Percentiles rank a stretch among this genome's conserved stretches.
These are phyloP conservation scores for Emergomyces orientalis DNA, from an alignment of 2,329 filamentous ascomycete genomes.

Conservation along the genomic window DNA sequence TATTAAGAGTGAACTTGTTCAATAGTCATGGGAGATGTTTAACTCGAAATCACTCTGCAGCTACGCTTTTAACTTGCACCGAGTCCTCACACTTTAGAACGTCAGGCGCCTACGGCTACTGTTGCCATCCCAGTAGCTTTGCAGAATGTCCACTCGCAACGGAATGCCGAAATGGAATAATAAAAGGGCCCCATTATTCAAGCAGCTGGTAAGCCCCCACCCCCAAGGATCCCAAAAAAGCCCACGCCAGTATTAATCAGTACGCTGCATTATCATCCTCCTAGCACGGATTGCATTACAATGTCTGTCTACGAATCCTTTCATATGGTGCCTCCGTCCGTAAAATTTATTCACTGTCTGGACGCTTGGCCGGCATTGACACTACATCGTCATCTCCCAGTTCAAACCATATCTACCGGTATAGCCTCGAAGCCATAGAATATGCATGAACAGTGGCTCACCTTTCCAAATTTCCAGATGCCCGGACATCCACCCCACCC, in stretches of 20 bases:
- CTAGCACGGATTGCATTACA: neutral
- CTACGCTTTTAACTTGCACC: neutral
- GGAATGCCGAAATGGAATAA: neutral
- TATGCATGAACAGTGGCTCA: neutral
- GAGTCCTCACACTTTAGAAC: neutral
- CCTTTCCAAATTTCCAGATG: constrained; percentile 1
- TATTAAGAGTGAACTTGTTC: neutral
- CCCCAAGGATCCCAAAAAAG: neutral
- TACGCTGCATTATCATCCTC: neutral
- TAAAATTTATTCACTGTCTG: neutral
- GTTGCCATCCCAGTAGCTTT: neutral
- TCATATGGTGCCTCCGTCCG: neutral
- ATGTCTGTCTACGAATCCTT: constrained; percentile 1
- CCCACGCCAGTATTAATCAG: neutral
- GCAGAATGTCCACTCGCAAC: neutral
- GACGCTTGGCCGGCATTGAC: neutral
- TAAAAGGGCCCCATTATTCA: neutral
- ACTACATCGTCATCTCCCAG: neutral
- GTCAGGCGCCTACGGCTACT: neutral
- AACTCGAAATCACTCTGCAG: neutral
- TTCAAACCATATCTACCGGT: neutral
- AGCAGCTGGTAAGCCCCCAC: neutral
- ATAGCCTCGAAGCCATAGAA: neutral
- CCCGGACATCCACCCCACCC: neutral
- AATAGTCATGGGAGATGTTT: neutral